Evolutionary conservation across 2,329 filamentous ascomycete species (phyloP), one percentile per base, ranked within the genome.

Genomic region (Cordyceps pruinosa): DNA sequence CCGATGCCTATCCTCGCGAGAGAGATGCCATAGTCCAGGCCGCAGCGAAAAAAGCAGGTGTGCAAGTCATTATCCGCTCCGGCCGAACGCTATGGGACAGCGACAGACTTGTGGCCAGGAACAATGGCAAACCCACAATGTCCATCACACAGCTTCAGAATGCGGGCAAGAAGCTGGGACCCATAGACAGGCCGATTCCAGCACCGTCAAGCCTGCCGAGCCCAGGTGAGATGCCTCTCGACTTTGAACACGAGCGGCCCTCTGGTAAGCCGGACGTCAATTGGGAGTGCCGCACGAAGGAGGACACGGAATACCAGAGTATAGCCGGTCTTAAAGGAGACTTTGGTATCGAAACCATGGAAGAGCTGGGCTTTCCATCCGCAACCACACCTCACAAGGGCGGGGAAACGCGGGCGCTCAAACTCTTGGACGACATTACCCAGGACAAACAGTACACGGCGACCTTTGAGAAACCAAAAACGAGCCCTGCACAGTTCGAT

Each of bases 391-490:
- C 81, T 1, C 85, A 89, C 64, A 77, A 79, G 6, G 88, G 88
- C 28, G 88, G 88, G n/a, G 88, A 92, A 69, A 83, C 76, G 1
- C 65, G 79, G 1, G 87, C 87, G 0, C 71, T 91, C 4, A 67
- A 77, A 60, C 73, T 73, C 30, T 77, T 92, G 1, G 74, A 79
- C 9, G 71, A 77, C 4, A 81, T 89, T 32, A 77, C 88, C 58
- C 72, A 76, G 2, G 73, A 90, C 60, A 77, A 82, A 58, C 76
- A 82, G 54, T 91, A 89, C 66, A 84, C 84, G 0, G 86, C 85
- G 1, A 89, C 83, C 0, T 92, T 92, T 64, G 80, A 85, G 65
- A 92, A 92, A 68, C 88, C 88, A 1, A 84, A 85, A 58, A 90
- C 87, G 0, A 88, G 84, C 35, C 88, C 88, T 0, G 87, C 88